Conservation (phyloP, 2,329 filamentous ascomycete genomes). For the Polytolypa hystricis region DNA sequence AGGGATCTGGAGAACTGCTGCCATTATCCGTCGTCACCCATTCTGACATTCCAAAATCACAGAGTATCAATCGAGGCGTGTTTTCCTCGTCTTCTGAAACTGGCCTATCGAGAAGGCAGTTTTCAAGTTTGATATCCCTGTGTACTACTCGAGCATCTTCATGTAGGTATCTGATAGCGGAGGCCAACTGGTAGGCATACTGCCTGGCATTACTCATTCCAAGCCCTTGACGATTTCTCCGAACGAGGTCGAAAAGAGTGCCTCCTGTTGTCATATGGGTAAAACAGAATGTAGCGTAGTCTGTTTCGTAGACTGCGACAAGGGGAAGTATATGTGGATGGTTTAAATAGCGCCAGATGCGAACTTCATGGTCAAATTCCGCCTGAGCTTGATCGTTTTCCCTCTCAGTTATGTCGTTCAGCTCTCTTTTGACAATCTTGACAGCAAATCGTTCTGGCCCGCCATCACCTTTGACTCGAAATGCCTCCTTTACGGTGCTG, state of each 20-base stretch:
- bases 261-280: slow-evolving; percentile 53
- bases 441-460: slow-evolving; percentile 47
- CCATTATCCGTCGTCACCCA: slow-evolving; percentile 49
- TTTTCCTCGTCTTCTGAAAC: slow-evolving; percentile 34
- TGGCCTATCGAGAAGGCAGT: slow-evolving; percentile 44
- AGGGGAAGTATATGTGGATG: slow-evolving; percentile 53
- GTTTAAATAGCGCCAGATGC: slow-evolving; percentile 54
- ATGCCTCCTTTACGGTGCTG: slow-evolving; percentile 56
- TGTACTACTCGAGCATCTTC: slow-evolving; percentile 57
- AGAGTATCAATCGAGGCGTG: slow-evolving; percentile 47
- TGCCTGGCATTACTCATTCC: slow-evolving; percentile 42
- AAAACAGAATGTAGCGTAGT: slow-evolving; percentile 59
- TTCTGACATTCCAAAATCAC: slow-evolving; percentile 60
- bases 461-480: slow-evolving; percentile 47
- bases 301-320: slow-evolving; percentile 53
- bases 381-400: slow-evolving; percentile 56
- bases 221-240: slow-evolving; percentile 44
- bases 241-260: slow-evolving; percentile 53
- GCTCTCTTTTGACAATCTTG: slow-evolving; percentile 54
- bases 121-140: slow-evolving; percentile 58
- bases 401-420: slow-evolving; percentile 43
- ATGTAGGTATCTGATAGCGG: slow-evolving; percentile 54
- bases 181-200: slow-evolving; percentile 53
- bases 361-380: slow-evolving; percentile 58
- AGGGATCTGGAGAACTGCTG: slow-evolving; percentile 39